Conservation (phyloP, 352 stramenopile species). For the Phytophthora lateralis region DNA sequence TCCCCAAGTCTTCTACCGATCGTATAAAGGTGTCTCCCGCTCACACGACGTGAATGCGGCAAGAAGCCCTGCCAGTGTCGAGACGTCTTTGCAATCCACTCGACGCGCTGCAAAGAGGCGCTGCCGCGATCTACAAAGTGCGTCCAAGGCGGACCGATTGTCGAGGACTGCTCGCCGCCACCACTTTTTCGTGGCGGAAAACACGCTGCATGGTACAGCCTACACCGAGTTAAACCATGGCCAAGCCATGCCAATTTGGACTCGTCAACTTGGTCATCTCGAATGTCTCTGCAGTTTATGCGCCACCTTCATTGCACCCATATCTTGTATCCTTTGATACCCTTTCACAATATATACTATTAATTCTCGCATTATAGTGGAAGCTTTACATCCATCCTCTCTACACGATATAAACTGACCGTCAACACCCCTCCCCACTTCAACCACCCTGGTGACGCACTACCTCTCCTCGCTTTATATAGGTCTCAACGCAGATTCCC, state of each 20-base stretch:
- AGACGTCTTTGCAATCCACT: constrained; percentile 21
- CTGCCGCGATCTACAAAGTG: constrained; percentile 17
- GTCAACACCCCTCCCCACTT: constrained; percentile 28
- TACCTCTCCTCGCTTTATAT: background rate
- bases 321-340: background rate
- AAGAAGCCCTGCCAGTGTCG: background rate
- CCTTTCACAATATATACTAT: constrained; percentile 4
- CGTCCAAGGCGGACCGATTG: constrained; percentile 30
- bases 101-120: constrained; percentile 25
- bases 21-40: background rate
- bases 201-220: background rate
- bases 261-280: constrained; percentile 21
- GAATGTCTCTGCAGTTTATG: constrained; percentile 23
- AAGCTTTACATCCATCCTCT: constrained; percentile 2
- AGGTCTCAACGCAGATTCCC: constrained; percentile 8
- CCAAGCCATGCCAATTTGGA: background rate
- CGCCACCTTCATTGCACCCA: background rate
- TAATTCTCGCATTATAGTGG: background rate
- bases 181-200: constrained; percentile 18
- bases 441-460: constrained; percentile 7
- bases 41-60: constrained; percentile 1
- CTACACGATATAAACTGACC: constrained; percentile 5
- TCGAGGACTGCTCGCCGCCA: constrained; percentile 24
- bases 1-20: background rate
- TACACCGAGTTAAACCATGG: constrained; percentile 1